Evolutionary conservation across 192 early-diverging fungal genomes (phyloP), one percentile per base, ranked within the genome.

Genomic region (Coemansia sp.): DNA sequence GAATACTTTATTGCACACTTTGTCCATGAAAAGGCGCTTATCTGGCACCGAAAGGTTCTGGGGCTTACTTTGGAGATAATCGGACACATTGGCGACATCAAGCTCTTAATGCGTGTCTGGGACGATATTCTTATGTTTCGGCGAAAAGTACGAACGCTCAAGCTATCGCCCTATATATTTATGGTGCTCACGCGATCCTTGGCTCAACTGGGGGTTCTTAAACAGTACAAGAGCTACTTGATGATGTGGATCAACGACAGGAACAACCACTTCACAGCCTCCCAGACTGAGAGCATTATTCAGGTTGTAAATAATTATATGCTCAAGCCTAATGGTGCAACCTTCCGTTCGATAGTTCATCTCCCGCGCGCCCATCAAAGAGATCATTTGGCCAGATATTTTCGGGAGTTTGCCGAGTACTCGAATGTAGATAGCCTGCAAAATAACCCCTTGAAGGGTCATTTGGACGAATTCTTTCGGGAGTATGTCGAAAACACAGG

Each of bases 101-200:
- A 43, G 61, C 59, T 62, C 58, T 38, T 74, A 22, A 50, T 76
- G 71, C 67, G 51, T 43, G 42, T 74, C 39, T 82, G 79, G 79
- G 69, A 74, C 46, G 65, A 64, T 20, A 72, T 82, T 9, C 59
- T 40, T 14, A 51, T 19, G 4, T 74, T 74, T 48, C 61, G 57
- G 19, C 11, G 10, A 39, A 60, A 53, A 2, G 69, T 82, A 40
- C 61, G 64, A 8, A 68, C 79, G 5, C 63, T 82, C 43, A 65
- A 57, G 10, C 32, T 73, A 22, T 70, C 75, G 48, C 79, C 79
- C 10, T 61, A 70, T 8, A 65, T 82, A 44, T 74, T 65, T 14
- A 82, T 82, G 79, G 59, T 71, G 22, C 57, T 82, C 49, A 65
- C 74, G 2, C 74, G 79, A n/a, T 69, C 79, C 19, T 44, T 82